Conservation (phyloP, 2,329 filamentous ascomycete genomes). For the Xylaria sp. region DNA sequence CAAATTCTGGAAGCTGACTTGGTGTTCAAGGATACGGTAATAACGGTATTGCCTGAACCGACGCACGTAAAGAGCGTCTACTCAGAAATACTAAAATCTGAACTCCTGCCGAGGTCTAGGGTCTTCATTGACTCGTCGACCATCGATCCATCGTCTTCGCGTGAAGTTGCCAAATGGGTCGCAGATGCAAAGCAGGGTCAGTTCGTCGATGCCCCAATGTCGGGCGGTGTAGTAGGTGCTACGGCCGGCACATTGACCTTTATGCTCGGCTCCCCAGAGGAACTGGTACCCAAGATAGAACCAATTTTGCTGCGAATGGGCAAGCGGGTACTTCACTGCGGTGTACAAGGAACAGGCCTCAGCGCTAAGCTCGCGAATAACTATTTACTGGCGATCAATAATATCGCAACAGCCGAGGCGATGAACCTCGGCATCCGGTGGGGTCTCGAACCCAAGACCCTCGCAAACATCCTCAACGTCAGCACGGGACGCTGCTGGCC, state of each 20-base stretch:
- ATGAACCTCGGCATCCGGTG: slow-evolving; percentile 72
- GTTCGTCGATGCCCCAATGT: slow-evolving; percentile 97
- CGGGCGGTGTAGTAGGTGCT: slow-evolving; percentile 92
- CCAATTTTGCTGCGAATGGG: slow-evolving; percentile 84
- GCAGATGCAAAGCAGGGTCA: slow-evolving; percentile 71
- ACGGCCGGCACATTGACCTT: slow-evolving; percentile 89
- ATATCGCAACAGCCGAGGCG: slow-evolving; percentile 75
- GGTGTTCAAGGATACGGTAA: slow-evolving; percentile 76
- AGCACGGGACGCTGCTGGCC: slow-evolving; percentile 97
- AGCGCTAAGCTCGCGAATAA: slow-evolving; percentile 97
- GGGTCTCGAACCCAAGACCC: slow-evolving; percentile 69
- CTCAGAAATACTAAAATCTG: slow-evolving; percentile 73
- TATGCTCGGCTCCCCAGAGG: slow-evolving; percentile 81
- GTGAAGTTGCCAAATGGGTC: slow-evolving; percentile 77
- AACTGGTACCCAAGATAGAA: slow-evolving; percentile 71
- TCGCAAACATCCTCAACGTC: slow-evolving; percentile 89
- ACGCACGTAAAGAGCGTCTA: slow-evolving; percentile 88
- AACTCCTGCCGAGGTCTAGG: slow-evolving; percentile 65
- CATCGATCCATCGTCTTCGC: slow-evolving; percentile 89
- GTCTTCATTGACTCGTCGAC: slow-evolving; percentile 97
- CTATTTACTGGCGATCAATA: slow-evolving; percentile 93
- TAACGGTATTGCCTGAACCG: slow-evolving; percentile 91
- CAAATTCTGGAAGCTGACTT: slow-evolving; percentile 31
- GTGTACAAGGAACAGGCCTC: slow-evolving; percentile 83
- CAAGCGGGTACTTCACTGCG: slow-evolving; percentile 84